Percentiles rank a stretch among this genome's conserved stretches.
These are phyloP conservation scores for Apodospora peruviana DNA, from an alignment of 495 filamentous ascomycete species.

Conservation along the genomic window DNA sequence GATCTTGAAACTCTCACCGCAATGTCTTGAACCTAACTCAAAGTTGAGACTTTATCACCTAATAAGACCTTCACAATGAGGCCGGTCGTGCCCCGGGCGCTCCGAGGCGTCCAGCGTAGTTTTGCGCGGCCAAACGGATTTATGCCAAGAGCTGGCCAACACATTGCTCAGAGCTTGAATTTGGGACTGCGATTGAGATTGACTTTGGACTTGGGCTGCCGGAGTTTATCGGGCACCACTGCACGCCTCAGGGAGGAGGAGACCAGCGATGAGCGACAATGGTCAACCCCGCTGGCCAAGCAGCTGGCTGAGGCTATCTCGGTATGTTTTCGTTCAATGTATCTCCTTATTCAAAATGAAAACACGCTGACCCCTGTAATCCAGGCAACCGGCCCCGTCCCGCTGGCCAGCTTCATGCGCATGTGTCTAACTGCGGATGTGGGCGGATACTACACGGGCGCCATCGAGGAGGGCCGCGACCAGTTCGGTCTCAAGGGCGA, in stretches of 20 bases:
- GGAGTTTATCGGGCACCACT: constrained; percentile 16
- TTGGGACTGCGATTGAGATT: neutral
- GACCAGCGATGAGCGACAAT: constrained; percentile 40
- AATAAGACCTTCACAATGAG: constrained; percentile 26
- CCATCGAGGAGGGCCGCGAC: constrained; percentile 55
- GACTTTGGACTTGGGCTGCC: neutral
- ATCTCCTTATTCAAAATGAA: neutral
- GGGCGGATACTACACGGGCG: constrained; percentile 91
- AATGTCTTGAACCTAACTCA: too few species aligned
- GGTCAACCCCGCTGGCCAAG: constrained; percentile 88
- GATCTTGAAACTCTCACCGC: too few species aligned
- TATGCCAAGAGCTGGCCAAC: neutral
- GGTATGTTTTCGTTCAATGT: constrained; percentile 36
- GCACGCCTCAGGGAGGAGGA: constrained; percentile 15
- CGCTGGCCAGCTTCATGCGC: constrained; percentile 93
- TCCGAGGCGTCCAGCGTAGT: constrained; percentile 12
- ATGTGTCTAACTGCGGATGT: constrained; percentile 89
- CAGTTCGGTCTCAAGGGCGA: constrained; percentile 89
- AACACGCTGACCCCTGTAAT: neutral
- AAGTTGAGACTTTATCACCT: too few species aligned
- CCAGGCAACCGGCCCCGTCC: constrained; percentile 78
- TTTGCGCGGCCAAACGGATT: constrained; percentile 1
- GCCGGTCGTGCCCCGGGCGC: constrained; percentile 12
- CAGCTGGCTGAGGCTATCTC: constrained; percentile 77
- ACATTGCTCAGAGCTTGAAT: constrained; percentile 4